These are phyloP conservation scores for Salmacisia buchloeana DNA, from an alignment of 1,284 basidiomycete genomes.

Conservation along the genomic window DNA sequence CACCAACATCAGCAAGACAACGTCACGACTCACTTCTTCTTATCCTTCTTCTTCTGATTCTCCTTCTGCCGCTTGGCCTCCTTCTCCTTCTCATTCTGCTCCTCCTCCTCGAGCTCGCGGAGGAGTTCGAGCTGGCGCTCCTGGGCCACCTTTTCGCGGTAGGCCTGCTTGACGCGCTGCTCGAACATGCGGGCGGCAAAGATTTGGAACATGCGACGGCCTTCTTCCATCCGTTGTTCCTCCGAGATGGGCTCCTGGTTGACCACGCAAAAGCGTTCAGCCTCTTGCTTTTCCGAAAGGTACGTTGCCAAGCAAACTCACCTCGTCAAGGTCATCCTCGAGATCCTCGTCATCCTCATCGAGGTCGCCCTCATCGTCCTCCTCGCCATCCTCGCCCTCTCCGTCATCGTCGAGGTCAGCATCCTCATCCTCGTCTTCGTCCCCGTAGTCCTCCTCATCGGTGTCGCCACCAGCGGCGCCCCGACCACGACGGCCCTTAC, in stretches of 20 bases:
- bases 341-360: slow-evolving; percentile 57
- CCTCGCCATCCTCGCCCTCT: background rate
- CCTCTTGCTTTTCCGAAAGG: background rate
- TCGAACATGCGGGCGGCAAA: slow-evolving; percentile 99
- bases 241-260: slow-evolving; percentile 52
- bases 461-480: slow-evolving; percentile 60
- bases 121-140: slow-evolving; percentile 80
- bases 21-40: slow-evolving; percentile 65
- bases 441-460: slow-evolving; percentile 27
- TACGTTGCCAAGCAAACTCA: slow-evolving; percentile 11
- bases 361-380: slow-evolving; percentile 24
- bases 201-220: slow-evolving; percentile 98
- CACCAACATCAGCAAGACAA: background rate
- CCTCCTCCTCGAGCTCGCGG: slow-evolving; percentile 83
- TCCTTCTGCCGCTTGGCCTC: slow-evolving; percentile 92
- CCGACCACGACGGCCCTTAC: slow-evolving; percentile 37
- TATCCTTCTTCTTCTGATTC: slow-evolving; percentile 98
- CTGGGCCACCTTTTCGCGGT: slow-evolving; percentile 77
- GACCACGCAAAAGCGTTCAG: background rate
- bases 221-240: slow-evolving; percentile 91
- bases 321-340: slow-evolving; percentile 53
- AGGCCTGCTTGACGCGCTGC: slow-evolving; percentile 87
- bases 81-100: slow-evolving; percentile 68
- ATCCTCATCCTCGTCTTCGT: slow-evolving; percentile 45
- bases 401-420: background rate